Percentiles rank a stretch among this genome's conserved stretches.
These are phyloP conservation scores for Exophiala xenobiotica DNA, from an alignment of 2,329 filamentous ascomycete genomes.

Conservation along the genomic window DNA sequence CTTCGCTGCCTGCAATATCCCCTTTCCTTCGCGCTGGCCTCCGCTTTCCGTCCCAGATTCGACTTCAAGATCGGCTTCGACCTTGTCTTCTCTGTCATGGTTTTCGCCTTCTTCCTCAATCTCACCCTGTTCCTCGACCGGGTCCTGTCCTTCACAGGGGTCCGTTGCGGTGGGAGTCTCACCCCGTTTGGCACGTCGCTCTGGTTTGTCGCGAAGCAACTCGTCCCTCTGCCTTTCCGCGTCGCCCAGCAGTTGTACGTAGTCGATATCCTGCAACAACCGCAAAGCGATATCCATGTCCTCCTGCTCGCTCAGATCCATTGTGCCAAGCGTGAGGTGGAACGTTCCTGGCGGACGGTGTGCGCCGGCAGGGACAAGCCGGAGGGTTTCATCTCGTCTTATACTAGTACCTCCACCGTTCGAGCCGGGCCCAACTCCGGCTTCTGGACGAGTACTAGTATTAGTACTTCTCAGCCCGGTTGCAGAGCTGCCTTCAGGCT, in stretches of 20 bases:
- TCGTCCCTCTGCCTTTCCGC: slow-evolving; percentile 28
- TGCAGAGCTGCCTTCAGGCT: background rate
- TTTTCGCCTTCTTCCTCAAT: no score
- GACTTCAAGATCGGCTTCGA: no score
- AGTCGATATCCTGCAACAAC: slow-evolving; percentile 48
- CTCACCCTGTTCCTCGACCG: no score
- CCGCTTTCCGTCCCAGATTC: no score
- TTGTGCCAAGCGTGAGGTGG: slow-evolving; percentile 83
- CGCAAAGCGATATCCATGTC: slow-evolving; percentile 48
- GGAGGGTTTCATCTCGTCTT: slow-evolving; percentile 5
- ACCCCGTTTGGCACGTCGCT: no score
- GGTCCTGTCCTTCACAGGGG: no score
- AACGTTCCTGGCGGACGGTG: slow-evolving; percentile 75
- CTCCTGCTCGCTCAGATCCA: slow-evolving; percentile 63
- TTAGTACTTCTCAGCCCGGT: background rate
- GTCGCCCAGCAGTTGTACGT: slow-evolving; percentile 40
- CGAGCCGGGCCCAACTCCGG: background rate
- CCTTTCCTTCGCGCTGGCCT: no score
- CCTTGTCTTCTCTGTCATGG: no score
- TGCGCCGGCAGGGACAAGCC: slow-evolving; percentile 62
- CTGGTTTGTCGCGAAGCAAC: background rate
- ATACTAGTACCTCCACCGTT: background rate
- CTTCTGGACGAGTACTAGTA: background rate
- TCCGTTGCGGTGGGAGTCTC: no score
- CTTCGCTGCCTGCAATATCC: no score